Base-by-base conservation (phyloP, 371 early-diverging fungal genomes). In the Mucor velutinosus region DNA sequence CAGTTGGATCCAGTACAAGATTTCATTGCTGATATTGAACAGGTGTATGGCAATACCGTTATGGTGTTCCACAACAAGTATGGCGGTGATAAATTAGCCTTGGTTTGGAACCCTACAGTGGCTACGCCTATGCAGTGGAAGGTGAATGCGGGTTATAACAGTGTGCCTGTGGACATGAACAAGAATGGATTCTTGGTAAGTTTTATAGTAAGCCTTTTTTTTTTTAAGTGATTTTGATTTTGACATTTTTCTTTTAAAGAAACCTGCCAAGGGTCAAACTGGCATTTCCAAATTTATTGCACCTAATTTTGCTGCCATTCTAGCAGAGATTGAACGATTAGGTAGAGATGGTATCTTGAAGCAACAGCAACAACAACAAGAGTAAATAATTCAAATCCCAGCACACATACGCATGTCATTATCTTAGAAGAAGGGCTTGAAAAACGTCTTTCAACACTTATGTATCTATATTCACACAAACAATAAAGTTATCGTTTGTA, bases 41-140 rank as follows among this genome's bases (percentile, higher is more conserved):
- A 65, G 11, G 59, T 80, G 14, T 89, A 79, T 74, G 86, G 86
- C 1, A 76, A 87, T 25, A 74, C 81, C 5, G 76, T 90, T 19
- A 61, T 88, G 65, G 87, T 93, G 51, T 95, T 93, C 81, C 76
- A 89, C 69, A 91, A 94, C 70, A 73, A 77, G 41, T 92, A 91
- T 60, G 95, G 95, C 35, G 94, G 95, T 41, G 88, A 89, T 60
- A 78, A 78, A 33, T 80, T 95, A 56, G 93, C 87, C 6, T 79
- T 94, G 17, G 87, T 93, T 1, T 92, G 90, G 89, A 88, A 91
- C 65, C 89, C 88, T 1, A 33, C 65, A 8, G 63, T 72, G 0
- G 71, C 86, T 19, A 80, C 77, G 8, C 84, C 90, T 7, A 75
- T 80, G 30, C 84, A 81, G 27, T 93, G 90, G 90, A 92, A 89